phyloP scores from a whole-genome alignment of 805 yeast species.

The Kluyveromyces lactis region DNA sequence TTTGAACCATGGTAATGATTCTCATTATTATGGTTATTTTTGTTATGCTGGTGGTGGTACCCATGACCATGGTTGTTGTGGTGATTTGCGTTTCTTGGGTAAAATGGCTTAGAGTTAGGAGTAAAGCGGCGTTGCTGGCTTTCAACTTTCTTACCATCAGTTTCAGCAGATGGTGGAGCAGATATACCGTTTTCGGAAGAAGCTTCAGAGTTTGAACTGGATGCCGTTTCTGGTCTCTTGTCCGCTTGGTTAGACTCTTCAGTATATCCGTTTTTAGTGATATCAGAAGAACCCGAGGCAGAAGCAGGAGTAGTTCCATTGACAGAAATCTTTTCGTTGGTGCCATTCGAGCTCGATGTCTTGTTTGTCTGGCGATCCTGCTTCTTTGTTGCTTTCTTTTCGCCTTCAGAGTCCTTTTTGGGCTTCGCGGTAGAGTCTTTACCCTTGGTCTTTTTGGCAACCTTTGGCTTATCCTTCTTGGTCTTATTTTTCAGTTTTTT shows the following conservation, averaged over 20 bases:
- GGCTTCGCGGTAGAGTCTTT: constrained; percentile 1
- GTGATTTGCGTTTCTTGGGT: constrained; percentile 1
- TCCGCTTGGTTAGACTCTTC: not conserved
- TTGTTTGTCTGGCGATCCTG: constrained; percentile 1
- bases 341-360: not conserved
- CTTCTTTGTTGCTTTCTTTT: not conserved
- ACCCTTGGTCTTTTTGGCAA: not conserved
- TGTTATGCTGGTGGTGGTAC: constrained; percentile 9
- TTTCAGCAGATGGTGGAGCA: constrained; percentile 5
- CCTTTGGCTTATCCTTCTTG: constrained; percentile 2
- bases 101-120: constrained; percentile 3
- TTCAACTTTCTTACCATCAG: constrained; percentile 1
- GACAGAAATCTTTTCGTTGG: not conserved
- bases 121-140: constrained; percentile 4
- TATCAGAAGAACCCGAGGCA: no score
- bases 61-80: constrained; percentile 7
- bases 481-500: constrained; percentile 2
- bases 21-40: constrained; percentile 13
- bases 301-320: no score
- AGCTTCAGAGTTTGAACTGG: not conserved
- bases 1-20: constrained; percentile 16
- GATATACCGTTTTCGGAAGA: constrained; percentile 3
- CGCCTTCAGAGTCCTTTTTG: not conserved
- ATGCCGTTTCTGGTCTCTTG: not conserved
- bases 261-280: no score